Evolutionary conservation across 176 grass and related monocot genomes (phyloP).

Genomic region (Calamus simplicifolius): DNA sequence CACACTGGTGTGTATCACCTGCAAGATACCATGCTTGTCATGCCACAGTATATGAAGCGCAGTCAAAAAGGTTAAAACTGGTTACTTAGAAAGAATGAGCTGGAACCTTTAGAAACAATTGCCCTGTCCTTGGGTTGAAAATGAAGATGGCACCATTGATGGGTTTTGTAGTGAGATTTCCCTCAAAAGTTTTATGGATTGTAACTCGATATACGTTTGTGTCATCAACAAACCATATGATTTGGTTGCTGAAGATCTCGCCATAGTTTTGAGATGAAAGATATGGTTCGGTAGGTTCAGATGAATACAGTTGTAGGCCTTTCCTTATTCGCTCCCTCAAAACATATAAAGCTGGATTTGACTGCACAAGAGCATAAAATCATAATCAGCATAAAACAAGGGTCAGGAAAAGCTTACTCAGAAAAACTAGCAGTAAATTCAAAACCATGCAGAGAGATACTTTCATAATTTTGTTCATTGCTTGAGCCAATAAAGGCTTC

Average conservation of each 20-base stretch:
- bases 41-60: too few species aligned
- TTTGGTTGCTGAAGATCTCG: slow-evolving; percentile 99
- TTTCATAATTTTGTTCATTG: slow-evolving; percentile 99
- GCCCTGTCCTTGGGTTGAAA: slow-evolving; percentile 96
- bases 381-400: slow-evolving; percentile 13
- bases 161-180: slow-evolving; percentile 95
- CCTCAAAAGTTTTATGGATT: slow-evolving; percentile 98
- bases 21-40: slow-evolving; percentile 9
- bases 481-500: slow-evolving; percentile 85
- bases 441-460: slow-evolving; percentile 23
- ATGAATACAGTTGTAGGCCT: slow-evolving; percentile 94
- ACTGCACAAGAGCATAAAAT: slow-evolving; percentile 31
- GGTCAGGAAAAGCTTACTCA: not conserved
- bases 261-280: slow-evolving; percentile 97
- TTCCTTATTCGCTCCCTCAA: slow-evolving; percentile 96
- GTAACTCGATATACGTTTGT: slow-evolving; percentile 97
- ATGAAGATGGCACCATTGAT: slow-evolving; percentile 99
- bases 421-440: not conserved
- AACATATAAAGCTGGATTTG: slow-evolving; percentile 91
- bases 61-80: not conserved
- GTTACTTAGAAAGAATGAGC: not conserved
- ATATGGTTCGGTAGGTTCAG: slow-evolving; percentile 97
- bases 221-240: slow-evolving; percentile 99
- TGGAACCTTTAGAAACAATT: slow-evolving; percentile 83
- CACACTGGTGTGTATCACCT: slow-evolving; percentile 98